Evolutionary conservation across 2,329 filamentous ascomycete species (phyloP).

Genomic region (Verticillium alfalfae): DNA sequence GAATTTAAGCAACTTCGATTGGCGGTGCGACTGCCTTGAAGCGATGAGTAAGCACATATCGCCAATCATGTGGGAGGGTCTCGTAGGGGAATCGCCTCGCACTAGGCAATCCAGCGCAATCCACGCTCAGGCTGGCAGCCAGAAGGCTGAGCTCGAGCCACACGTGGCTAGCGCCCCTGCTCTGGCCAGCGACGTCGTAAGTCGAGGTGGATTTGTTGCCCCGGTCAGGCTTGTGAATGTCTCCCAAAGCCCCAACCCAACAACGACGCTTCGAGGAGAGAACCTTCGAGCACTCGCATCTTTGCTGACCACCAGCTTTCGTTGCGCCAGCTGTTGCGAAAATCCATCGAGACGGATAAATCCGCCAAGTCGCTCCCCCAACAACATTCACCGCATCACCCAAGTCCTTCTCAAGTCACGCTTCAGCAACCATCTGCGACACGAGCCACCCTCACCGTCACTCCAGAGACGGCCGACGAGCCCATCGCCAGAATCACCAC

Average conservation of each 20-base stretch:
- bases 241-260: not conserved
- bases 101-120: not conserved
- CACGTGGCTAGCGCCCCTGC: not conserved
- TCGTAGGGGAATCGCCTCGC: not conserved
- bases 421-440: not conserved
- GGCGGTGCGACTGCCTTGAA: not conserved
- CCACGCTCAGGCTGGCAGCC: not conserved
- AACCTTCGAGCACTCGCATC: not conserved
- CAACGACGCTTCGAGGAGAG: not conserved
- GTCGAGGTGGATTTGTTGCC: not conserved
- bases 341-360: constrained; percentile 2
- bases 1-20: not conserved
- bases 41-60: not conserved
- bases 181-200: not conserved
- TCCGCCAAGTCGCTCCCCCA: not conserved
- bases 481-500: not conserved
- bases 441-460: constrained; percentile 6
- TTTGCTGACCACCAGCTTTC: not conserved
- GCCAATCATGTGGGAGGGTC: not conserved
- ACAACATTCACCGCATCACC: constrained; percentile 3
- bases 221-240: not conserved
- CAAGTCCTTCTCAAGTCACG: not conserved
- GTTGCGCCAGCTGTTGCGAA: constrained; percentile 1
- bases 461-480: not conserved
- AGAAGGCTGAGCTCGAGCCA: not conserved